Evolutionary conservation across 208 protist genomes (phyloP).

Genomic region (Polymyxa betae): DNA sequence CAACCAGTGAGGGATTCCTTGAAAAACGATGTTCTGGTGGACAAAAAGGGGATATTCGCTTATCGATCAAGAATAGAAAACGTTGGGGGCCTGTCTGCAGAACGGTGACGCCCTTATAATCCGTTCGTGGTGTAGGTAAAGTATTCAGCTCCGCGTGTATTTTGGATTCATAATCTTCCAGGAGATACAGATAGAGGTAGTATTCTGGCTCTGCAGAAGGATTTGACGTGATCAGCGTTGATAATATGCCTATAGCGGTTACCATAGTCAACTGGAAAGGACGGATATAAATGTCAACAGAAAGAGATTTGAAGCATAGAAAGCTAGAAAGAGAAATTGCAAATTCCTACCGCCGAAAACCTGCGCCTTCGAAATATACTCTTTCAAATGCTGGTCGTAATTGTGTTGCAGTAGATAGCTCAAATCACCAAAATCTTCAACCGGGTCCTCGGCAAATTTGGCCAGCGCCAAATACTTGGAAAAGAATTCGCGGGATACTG

Average conservation of each 20-base stretch:
- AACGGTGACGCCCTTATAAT: background rate
- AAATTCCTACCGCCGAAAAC: background rate
- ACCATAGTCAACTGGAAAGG: too few relatives aligned
- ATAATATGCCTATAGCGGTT: background rate
- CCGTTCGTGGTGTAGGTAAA: background rate
- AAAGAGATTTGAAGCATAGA: too few relatives aligned
- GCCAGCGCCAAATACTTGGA: background rate
- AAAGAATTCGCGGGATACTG: background rate
- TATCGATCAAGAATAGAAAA: background rate
- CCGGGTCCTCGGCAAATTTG: conserved; percentile 23
- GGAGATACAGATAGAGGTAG: background rate
- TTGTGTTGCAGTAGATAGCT: background rate
- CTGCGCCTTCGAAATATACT: background rate
- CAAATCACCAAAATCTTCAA: conserved; percentile 3
- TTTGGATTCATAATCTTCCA: background rate
- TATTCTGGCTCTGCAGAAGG: background rate
- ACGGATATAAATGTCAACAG: too few relatives aligned
- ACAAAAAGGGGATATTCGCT: background rate
- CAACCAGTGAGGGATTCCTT: background rate
- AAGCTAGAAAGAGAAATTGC: too few relatives aligned
- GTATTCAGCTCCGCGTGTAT: background rate
- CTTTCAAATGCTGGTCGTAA: background rate
- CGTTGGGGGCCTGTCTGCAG: background rate
- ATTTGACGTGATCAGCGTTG: background rate
- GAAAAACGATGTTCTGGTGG: background rate